phyloP scores from a whole-genome alignment of 768 basidiomycete genomes.

The Leccinum uliginosum region DNA sequence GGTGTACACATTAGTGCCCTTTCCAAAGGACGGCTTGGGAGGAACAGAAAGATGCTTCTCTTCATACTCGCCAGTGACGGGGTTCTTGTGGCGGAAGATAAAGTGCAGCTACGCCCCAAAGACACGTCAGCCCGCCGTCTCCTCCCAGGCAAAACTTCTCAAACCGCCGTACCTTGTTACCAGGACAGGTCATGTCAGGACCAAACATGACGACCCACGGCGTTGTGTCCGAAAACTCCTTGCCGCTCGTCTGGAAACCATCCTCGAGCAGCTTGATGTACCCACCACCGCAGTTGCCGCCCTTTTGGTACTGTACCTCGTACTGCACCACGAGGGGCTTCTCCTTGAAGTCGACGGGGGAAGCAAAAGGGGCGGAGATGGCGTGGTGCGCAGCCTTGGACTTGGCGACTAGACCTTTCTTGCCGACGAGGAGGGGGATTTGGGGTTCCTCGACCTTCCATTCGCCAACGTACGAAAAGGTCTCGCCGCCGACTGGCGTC shows the following conservation, averaged over 20 bases:
- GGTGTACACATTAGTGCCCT: constrained; percentile 91
- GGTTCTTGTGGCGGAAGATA: constrained; percentile 98
- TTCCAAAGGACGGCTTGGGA: constrained; percentile 83
- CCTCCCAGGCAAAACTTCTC: too few species aligned
- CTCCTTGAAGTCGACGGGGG: constrained; percentile 72
- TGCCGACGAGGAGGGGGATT: constrained; percentile 71
- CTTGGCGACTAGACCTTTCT: constrained; percentile 92
- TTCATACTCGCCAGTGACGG: constrained; percentile 86
- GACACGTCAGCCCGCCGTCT: constrained; percentile 2
- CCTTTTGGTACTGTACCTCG: constrained; percentile 99
- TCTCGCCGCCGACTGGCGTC: constrained; percentile 93
- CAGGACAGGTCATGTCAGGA: constrained; percentile 90
- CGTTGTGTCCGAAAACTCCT: constrained; percentile 91
- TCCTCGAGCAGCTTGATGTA: constrained; percentile 95
- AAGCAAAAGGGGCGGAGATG: constrained; percentile 87
- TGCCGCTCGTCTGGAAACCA: constrained; percentile 89
- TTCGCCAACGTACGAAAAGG: constrained; percentile 94
- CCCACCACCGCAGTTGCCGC: constrained; percentile 98
- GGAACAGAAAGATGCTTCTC: constrained; percentile 91
- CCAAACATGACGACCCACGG: constrained; percentile 98
- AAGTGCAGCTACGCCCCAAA: constrained; percentile 81
- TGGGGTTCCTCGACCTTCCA: constrained; percentile 94
- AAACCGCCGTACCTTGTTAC: constrained; percentile 67
- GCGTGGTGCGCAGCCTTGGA: constrained; percentile 98
- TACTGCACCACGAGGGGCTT: constrained; percentile 95